phyloP scores from a whole-genome alignment of 2,329 filamentous ascomycete genomes.

The Pseudonectria buxi region DNA sequence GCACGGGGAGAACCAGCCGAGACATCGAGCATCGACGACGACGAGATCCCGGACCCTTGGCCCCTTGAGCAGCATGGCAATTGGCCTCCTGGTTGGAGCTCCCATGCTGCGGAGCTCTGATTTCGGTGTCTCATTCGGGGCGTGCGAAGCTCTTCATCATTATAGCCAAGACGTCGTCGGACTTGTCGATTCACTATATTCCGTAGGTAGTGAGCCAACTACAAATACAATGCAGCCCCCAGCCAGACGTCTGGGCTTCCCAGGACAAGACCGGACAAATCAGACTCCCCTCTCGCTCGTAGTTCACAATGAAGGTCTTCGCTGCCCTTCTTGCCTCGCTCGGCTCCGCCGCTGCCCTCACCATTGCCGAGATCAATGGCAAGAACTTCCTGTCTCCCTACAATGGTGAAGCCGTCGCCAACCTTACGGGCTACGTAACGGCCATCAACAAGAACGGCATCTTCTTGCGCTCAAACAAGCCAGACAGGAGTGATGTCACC shows the following conservation, averaged over 20 bases:
- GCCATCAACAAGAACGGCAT: conserved; percentile 56
- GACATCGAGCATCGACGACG: not conserved
- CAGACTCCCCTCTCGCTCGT: not conserved
- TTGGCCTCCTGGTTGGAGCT: conserved; percentile 5
- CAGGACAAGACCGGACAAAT: conserved; percentile 8
- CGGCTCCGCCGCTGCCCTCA: conserved; percentile 31
- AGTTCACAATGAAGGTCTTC: conserved; percentile 25
- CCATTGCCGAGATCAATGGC: conserved; percentile 60
- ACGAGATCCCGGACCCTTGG: not conserved
- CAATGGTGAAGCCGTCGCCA: conserved; percentile 47
- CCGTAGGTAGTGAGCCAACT: no score
- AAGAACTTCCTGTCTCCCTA: conserved; percentile 57
- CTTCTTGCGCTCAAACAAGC: conserved; percentile 54
- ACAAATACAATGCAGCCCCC: not conserved
- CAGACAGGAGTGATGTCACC: conserved; percentile 48
- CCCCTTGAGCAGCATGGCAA: not conserved
- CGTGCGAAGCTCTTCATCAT: no score
- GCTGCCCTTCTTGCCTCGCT: conserved; percentile 22
- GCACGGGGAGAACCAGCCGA: conserved; percentile 2
- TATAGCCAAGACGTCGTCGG: no score
- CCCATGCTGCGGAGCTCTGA: conserved; percentile 2
- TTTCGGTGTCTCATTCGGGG: not conserved
- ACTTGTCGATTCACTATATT: no score
- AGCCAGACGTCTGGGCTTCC: no score
- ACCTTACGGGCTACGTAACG: conserved; percentile 57